Evolutionary conservation across 768 basidiomycete genomes (phyloP), one percentile per base, ranked within the genome.

Genomic region (Termitomyces eurrhizus): DNA sequence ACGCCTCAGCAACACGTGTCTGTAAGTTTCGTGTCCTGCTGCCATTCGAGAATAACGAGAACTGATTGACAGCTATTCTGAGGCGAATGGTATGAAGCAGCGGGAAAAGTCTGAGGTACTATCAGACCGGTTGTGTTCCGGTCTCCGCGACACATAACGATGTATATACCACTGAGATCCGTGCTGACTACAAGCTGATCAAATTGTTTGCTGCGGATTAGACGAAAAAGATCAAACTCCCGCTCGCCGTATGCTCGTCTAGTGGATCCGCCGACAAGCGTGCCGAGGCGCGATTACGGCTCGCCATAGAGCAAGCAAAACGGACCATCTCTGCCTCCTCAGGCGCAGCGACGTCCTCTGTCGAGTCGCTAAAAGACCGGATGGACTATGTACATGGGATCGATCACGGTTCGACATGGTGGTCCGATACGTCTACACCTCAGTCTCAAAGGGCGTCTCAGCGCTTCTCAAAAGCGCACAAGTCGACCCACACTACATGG

Each of bases 121-220:
- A n/a, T n/a, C n/a, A n/a, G n/a, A n/a, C n/a, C n/a, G n/a, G n/a
- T n/a, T n/a, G n/a, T n/a, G n/a, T n/a, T n/a, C n/a, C n/a, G n/a
- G n/a, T n/a, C n/a, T n/a, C n/a, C n/a, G n/a, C n/a, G n/a, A n/a
- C n/a, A n/a, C n/a, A n/a, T n/a, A n/a, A n/a, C n/a, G n/a, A n/a
- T n/a, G n/a, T n/a, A n/a, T n/a, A n/a, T n/a, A n/a, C n/a, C n/a
- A n/a, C n/a, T n/a, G n/a, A n/a, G n/a, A n/a, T n/a, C n/a, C n/a
- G n/a, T n/a, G n/a, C n/a, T n/a, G 92, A 94, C 74, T 83, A 85
- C 61, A 84, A 87, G 69, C 81, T 98, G 46, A 86, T 97, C 76
- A 88, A 89, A 62, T 92, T 91, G 79, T 97, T 99, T 73, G 87
- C 91, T 56, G 87, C 93, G 70, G 96, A 99, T 64, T 99, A 98